Evolutionary conservation across 345 rosid species (phyloP).

Genomic region (Pistacia atlantica): DNA sequence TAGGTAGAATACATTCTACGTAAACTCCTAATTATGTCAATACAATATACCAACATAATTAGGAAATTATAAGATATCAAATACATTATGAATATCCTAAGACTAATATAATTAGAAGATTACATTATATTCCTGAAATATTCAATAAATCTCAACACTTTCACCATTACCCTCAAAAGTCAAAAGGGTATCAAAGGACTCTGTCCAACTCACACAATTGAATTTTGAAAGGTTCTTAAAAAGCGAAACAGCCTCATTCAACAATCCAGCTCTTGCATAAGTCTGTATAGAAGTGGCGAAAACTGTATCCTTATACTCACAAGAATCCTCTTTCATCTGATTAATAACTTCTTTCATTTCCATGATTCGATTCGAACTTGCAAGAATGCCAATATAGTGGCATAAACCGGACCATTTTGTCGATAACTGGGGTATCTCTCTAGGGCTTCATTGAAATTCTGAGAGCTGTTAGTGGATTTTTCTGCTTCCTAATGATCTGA

Average conservation of each 20-base stretch:
- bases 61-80: too few relatives aligned
- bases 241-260: conserved; percentile 60
- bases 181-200: conserved; percentile 69
- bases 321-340: conserved; percentile 78
- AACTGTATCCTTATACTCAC: conserved; percentile 70
- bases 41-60: too few relatives aligned
- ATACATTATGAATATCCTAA: too few relatives aligned
- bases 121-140: too few relatives aligned
- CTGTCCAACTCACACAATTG: conserved; percentile 75
- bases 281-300: conserved; percentile 64
- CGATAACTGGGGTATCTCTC: conserved; percentile 59
- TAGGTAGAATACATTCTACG: too few relatives aligned
- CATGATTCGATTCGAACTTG: conserved; percentile 47
- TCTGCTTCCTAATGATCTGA: conserved; percentile 67
- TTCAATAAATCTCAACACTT: too few relatives aligned
- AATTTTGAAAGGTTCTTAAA: conserved; percentile 64
- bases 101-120: too few relatives aligned
- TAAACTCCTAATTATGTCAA: too few relatives aligned
- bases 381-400: conserved; percentile 77
- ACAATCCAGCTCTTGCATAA: conserved; percentile 57
- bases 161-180: conserved; percentile 48
- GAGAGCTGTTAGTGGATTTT: conserved; percentile 69
- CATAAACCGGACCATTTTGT: conserved; percentile 82
- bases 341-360: conserved; percentile 70
- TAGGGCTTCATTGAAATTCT: conserved; percentile 61